Base-by-base conservation (phyloP, 257 asterid species). In the Anisodus tanguticus region DNA sequence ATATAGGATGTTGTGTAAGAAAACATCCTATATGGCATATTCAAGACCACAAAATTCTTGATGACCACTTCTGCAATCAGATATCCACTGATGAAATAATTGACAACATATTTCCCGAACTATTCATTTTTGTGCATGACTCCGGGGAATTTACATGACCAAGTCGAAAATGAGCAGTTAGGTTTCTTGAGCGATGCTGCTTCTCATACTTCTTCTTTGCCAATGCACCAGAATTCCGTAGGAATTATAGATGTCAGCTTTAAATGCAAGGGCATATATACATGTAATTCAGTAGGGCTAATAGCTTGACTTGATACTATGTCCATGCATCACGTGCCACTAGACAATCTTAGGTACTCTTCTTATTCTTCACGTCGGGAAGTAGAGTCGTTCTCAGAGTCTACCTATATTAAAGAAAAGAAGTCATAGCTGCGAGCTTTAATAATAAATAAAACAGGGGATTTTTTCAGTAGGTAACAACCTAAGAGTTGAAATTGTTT, bases 231-330 rank as follows among this genome's bases (percentile, higher is more conserved):
- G 17, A 64, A 31, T 10, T 64, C 45, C n/a, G 12, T 12, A 64
- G n/a, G 45, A 64, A 64, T 64, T 31, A 11, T 13, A 15, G 45
- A 64, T 26, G 43, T 39, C 71, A 64, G 71, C 45, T 26, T 64
- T 64, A 64, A 64, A 64, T 64, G 71, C 68, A 62, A 19, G 74
- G 53, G 54, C 54, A 69, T 69, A 69, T 69, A 8, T 69, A 53
- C 31, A 69, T 41, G 51, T 69, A 69, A 9, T 41, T 22, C 15
- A 41, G 31, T 43, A 8, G 31, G 78, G 26, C 26, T 69, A 41
- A 68, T 41, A 41, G 15, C 54, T 69, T 16, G 31, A 69, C 54
- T 41, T 69, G 54, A 69, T 69, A 69, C 54, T 41, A 39, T 69
- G 78, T 69, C 8, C 78, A 39, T 35, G 8, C 35, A 60, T 41